Evolutionary conservation across 208 protist species (phyloP).

Genomic region (Trypanosoma rangeli): DNA sequence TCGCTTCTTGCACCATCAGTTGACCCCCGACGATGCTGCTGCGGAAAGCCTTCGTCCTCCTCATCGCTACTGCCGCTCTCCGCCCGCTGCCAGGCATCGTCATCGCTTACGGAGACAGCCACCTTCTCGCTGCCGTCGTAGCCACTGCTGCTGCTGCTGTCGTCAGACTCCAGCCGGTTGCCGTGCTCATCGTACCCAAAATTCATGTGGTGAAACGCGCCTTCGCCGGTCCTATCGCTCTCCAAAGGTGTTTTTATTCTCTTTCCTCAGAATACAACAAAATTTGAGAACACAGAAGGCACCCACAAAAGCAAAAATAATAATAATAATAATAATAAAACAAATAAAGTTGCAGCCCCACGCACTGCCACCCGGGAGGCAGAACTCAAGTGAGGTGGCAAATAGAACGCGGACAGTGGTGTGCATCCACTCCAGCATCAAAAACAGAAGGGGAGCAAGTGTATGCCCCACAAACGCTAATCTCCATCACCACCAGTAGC

Average conservation of each 20-base stretch:
- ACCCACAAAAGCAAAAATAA: constrained; percentile 11
- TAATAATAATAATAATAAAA: not conserved
- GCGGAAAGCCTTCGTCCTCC: not conserved
- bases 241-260: not conserved
- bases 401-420: not conserved
- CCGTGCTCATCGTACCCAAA: constrained; percentile 79
- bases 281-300: constrained; percentile 11
- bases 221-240: not conserved
- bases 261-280: not conserved
- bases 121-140: constrained; percentile 6
- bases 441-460: not conserved
- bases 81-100: constrained; percentile 1
- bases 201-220: constrained; percentile 43
- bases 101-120: not conserved
- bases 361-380: not conserved
- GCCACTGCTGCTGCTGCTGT: constrained; percentile 27
- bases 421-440: not conserved
- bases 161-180: constrained; percentile 35
- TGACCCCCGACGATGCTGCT: not conserved
- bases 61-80: constrained; percentile 2
- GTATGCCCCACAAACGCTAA: not conserved
- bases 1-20: not conserved
- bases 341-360: not conserved
- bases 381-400: not conserved
- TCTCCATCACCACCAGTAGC: not conserved